Evolutionary conservation across 140 eudicot genomes (phyloP).

Genomic region (Bidens hawaiensis): DNA sequence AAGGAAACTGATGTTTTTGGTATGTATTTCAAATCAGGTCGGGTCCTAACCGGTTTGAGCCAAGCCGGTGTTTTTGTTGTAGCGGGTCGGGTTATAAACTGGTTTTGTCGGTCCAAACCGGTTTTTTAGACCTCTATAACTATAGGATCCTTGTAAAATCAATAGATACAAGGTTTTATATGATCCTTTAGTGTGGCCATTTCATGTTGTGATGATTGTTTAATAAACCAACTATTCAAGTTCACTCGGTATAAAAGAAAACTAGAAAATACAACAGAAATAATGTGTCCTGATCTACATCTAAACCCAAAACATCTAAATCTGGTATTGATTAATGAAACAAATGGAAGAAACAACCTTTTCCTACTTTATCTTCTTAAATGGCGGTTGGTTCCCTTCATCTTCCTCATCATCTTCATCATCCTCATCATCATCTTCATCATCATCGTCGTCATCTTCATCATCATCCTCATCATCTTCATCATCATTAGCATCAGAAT

Average conservation of each 20-base stretch:
- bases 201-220: background rate
- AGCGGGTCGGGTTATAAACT: too few species aligned
- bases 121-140: too few species aligned
- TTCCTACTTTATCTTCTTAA: constrained; percentile 36
- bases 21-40: too few species aligned
- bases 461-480: constrained; percentile 35
- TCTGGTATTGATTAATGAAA: constrained; percentile 1
- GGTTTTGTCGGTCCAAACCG: too few species aligned
- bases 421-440: constrained; percentile 31
- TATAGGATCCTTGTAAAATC: too few species aligned
- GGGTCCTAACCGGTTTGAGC: too few species aligned
- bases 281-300: background rate
- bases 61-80: too few species aligned
- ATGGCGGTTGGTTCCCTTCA: constrained; percentile 51
- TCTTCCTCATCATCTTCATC: constrained; percentile 45
- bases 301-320: constrained; percentile 10
- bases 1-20: too few species aligned
- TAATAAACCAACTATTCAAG: too few species aligned
- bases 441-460: constrained; percentile 24
- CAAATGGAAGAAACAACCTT: constrained; percentile 6
- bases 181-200: background rate
- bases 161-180: too few species aligned
- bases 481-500: constrained; percentile 26
- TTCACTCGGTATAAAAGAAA: background rate
- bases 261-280: background rate